These are phyloP conservation scores for Phylloporus rhodoxanthus DNA, from an alignment of 768 basidiomycete genomes.

Conservation along the genomic window DNA sequence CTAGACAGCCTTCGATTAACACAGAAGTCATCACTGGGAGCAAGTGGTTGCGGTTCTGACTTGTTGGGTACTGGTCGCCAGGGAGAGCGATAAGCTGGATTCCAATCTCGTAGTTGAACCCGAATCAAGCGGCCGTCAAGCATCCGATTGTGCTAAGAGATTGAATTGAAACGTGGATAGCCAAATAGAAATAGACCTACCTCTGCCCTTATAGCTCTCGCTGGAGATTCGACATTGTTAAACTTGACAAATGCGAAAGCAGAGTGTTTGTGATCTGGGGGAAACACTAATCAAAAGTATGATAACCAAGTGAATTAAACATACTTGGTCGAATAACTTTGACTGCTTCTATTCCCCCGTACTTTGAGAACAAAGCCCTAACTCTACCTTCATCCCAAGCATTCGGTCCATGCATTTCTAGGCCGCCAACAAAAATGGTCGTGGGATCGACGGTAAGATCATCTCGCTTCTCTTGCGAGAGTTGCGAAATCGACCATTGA, in stretches of 20 bases:
- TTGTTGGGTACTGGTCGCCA: conserved; percentile 35
- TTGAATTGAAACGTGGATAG: conserved; percentile 1
- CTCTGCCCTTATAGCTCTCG: conserved; percentile 61
- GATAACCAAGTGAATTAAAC: conserved; percentile 17
- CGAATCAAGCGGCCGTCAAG: conserved; percentile 68
- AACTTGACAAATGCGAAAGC: conserved; percentile 80
- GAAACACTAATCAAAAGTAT: neutral
- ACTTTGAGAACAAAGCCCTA: conserved; percentile 52
- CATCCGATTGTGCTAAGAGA: conserved; percentile 61
- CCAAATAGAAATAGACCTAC: conserved; percentile 30
- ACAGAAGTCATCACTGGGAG: conserved; percentile 5
- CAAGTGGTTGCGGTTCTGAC: conserved; percentile 22
- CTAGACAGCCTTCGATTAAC: conserved; percentile 11
- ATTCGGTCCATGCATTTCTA: conserved; percentile 56
- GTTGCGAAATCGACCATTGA: conserved; percentile 14
- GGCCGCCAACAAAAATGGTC: conserved; percentile 72
- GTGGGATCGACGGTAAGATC: conserved; percentile 53
- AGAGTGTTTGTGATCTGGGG: conserved; percentile 52
- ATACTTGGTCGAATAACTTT: conserved; percentile 62
- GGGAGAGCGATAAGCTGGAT: conserved; percentile 45
- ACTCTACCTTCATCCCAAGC: conserved; percentile 70
- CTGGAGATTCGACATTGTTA: conserved; percentile 54
- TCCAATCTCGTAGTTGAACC: conserved; percentile 68
- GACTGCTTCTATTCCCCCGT: conserved; percentile 58
- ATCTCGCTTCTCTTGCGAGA: conserved; percentile 22